Evolutionary conservation across 2,329 filamentous ascomycete species (phyloP).

Genomic region (Zymoseptoria ardabiliae): DNA sequence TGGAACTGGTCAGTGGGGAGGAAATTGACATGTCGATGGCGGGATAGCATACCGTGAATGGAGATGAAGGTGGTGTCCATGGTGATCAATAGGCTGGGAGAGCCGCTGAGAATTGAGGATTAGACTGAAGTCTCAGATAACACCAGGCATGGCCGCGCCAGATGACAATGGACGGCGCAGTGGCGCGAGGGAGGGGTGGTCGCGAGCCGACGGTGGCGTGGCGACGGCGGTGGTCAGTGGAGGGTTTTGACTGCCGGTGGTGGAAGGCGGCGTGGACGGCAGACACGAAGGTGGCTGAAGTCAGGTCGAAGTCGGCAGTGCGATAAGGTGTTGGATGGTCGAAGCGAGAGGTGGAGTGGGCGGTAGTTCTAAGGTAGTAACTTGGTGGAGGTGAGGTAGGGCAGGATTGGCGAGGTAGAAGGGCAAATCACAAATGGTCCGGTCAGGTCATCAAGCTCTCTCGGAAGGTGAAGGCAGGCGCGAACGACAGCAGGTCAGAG

Average conservation of each 20-base stretch:
- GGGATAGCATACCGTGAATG: constrained; percentile 63
- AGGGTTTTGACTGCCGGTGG: not conserved
- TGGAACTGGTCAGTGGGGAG: not conserved
- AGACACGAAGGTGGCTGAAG: too few relatives aligned
- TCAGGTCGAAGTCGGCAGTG: too few relatives aligned
- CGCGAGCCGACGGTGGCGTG: not conserved
- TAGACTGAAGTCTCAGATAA: not conserved
- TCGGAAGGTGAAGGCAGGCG: too few relatives aligned
- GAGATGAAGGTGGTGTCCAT: constrained; percentile 67
- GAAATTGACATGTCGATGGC: not conserved
- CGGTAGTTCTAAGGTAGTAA: too few relatives aligned
- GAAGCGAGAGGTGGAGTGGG: too few relatives aligned
- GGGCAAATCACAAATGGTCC: too few relatives aligned
- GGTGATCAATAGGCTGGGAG: not conserved
- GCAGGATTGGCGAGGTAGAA: too few relatives aligned
- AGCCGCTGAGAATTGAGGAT: not conserved
- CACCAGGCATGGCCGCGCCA: not conserved
- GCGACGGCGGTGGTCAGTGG: not conserved
- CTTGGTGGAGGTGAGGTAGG: too few relatives aligned
- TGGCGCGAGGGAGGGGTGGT: not conserved
- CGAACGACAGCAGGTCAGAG: too few relatives aligned
- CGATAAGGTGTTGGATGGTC: too few relatives aligned
- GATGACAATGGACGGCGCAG: not conserved
- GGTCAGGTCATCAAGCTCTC: too few relatives aligned
- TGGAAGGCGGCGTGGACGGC: too few relatives aligned